Evolutionary conservation across 352 stramenopile genomes (phyloP), one percentile per base, ranked within the genome.

Genomic region (Phytopythium chamaehyphon): DNA sequence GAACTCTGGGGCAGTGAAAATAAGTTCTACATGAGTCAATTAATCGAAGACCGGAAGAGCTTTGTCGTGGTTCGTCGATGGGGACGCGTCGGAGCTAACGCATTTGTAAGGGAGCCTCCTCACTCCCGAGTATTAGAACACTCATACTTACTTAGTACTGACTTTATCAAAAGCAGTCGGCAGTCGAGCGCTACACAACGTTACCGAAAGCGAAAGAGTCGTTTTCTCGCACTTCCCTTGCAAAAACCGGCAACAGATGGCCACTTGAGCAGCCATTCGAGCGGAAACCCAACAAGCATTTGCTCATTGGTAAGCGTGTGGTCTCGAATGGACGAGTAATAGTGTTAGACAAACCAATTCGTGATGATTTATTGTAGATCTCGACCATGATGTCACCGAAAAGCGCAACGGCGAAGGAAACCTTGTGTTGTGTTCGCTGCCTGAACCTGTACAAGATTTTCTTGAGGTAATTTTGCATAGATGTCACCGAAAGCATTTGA

Each of bases 1-100:
- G 14, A 14, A 42, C 47, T 36, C 36, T 46, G 9, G 11, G 44
- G 2, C 45, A 88, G 78, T 15, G 83, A 85, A 66, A 89, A 89
- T 61, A 89, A 89, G 57, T 89, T 83, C 43, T 89, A 86, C 64
- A 71, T 73, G 69, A 59, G 61, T 18, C 75, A 86, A 51, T 53
- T 89, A 44, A 85, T 89, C 45, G 40, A 80, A 18, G 66, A 87
- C 44, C 18, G 53, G 31, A 47, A 33, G 2, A 6, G 43, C 9
- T 86, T 68, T 49, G 58, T 71, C 36, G 69, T 90, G 5, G 86
- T 83, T 45, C 73, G 72, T 23, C 80, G 79, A 24, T 90, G 73
- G 73, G 78, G 76, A 1, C 73, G 76, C 33, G 73, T 90, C 19
- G 76, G 79, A 21, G 71, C 69, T 23, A 33, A 33, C 28, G 5